Base-by-base conservation (phyloP, 106 monocot species). In the Platanthera guangdongensis region DNA sequence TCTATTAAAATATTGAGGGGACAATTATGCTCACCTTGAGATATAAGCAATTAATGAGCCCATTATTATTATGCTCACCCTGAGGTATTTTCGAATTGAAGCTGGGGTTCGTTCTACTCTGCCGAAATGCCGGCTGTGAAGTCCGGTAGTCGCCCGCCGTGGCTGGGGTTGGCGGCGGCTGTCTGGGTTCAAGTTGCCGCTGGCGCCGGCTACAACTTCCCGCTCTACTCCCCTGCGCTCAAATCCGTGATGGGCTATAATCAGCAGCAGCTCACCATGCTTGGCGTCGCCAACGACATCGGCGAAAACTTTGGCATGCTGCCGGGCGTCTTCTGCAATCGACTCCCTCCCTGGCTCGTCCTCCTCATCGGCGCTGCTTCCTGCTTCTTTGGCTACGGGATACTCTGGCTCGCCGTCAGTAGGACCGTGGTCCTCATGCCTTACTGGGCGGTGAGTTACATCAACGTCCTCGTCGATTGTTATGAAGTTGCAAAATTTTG, bases 81-180 rank as follows among this genome's bases (percentile, higher is more conserved):
- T 25, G 25, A 25, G 25, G 25, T 25, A 25, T 25, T 0, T 25
- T 39, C 39, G 39, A 3, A 39, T 39, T 1, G 39, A 3, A 39
- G 39, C 39, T 39, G 39, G 39, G 39, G 39, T 39, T 39, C 39
- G 2, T 68, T 48, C 18, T 70, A 47, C 47, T 72, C 46, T 11
- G 51, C 14, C 22, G 51, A 51, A 0, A 57, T 55, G 68, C 39
- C 52, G 79, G 78, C 57, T 68, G 78, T 85, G 83, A 93, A 93
- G 84, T 64, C 16, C 39, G 93, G 93, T 28, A 93, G 85, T 69
- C 75, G 93, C 71, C 93, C 90, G 73, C 93, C 90, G 53, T 94
- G 93, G 93, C 86, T 94, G 74, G 93, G 90, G 57, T 82, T 94
- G 77, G 93, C 84, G 47, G 93, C 93, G 81, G 93, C 90, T 28